A percentile compares a stretch with the other conserved stretches of the same genome.
Conservation (phyloP, 1,139 yeast species). For the Meyerozyma athensensis region DNA sequence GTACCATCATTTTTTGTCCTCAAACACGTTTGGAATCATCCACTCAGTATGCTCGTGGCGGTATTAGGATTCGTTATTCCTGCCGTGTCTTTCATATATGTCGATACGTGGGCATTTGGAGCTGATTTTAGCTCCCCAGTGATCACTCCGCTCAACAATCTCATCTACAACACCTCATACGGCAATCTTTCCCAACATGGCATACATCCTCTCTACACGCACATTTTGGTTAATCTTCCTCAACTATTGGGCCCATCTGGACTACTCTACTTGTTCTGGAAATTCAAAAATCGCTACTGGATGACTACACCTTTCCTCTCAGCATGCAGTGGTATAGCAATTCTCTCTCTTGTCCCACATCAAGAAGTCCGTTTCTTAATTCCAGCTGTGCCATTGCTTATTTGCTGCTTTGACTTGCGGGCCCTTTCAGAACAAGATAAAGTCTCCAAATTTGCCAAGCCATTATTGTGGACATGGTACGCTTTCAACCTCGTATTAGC, state of each 20-base stretch:
- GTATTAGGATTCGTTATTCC: slow-evolving; percentile 29
- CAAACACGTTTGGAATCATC: slow-evolving; percentile 30
- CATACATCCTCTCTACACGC: slow-evolving; percentile 73
- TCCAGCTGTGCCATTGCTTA: slow-evolving; percentile 71
- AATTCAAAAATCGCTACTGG: slow-evolving; percentile 27
- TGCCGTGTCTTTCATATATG: slow-evolving; percentile 33
- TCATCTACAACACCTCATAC: slow-evolving; percentile 59
- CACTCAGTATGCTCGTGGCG: slow-evolving; percentile 18
- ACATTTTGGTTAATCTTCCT: slow-evolving; percentile 70
- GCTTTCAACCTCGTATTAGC: slow-evolving; percentile 59
- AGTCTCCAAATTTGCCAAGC: not conserved
- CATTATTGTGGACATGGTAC: slow-evolving; percentile 43
- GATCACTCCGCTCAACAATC: slow-evolving; percentile 72
- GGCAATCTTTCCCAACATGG: slow-evolving; percentile 76
- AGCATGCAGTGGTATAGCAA: slow-evolving; percentile 53
- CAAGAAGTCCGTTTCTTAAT: slow-evolving; percentile 84
- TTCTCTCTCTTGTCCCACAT: slow-evolving; percentile 75
- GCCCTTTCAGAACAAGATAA: slow-evolving; percentile 8
- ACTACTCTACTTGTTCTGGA: slow-evolving; percentile 39
- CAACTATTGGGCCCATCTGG: slow-evolving; percentile 73
- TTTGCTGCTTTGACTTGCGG: slow-evolving; percentile 54
- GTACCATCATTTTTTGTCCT: slow-evolving; percentile 50
- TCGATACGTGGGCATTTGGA: slow-evolving; percentile 36
- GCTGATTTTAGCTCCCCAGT: slow-evolving; percentile 24
- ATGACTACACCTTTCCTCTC: slow-evolving; percentile 54